Evolutionary conservation across 306 rosid genomes (phyloP).

Genomic region (Carpinus viminea): DNA sequence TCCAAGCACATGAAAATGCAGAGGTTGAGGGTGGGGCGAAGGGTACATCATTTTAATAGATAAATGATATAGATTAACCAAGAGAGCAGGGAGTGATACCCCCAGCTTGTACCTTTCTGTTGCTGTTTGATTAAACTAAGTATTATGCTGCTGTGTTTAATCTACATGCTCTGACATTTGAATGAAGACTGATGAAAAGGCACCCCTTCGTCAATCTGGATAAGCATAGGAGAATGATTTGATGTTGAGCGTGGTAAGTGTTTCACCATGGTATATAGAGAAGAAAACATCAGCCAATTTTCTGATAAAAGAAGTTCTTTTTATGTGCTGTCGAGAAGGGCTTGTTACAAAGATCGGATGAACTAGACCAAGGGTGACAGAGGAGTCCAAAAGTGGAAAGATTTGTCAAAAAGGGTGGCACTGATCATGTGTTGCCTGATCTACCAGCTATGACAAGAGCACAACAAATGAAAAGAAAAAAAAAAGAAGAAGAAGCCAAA

Average conservation of each 20-base stretch:
- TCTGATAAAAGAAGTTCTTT: too few relatives aligned
- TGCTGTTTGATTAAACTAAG: background rate
- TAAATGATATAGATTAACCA: background rate
- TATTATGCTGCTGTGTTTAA: background rate
- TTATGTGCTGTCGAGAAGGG: too few relatives aligned
- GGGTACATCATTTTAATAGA: background rate
- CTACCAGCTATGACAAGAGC: background rate
- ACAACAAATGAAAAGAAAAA: background rate
- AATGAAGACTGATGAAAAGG: too few relatives aligned
- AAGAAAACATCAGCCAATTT: too few relatives aligned
- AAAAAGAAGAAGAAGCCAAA: background rate
- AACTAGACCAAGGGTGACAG: too few relatives aligned
- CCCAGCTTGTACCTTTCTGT: background rate
- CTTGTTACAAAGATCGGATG: too few relatives aligned
- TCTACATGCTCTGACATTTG: too few relatives aligned
- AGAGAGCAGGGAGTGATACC: background rate
- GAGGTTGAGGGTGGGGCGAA: background rate
- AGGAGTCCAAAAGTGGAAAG: too few relatives aligned
- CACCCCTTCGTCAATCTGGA: too few relatives aligned
- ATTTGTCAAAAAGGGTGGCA: background rate
- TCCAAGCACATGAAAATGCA: background rate
- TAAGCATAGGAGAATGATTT: too few relatives aligned
- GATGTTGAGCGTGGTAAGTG: too few relatives aligned
- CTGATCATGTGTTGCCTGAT: background rate
- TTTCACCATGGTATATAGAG: too few relatives aligned